These are phyloP conservation scores for Neurospora sp. DNA, from an alignment of 2,329 filamentous ascomycete genomes.

Conservation along the genomic window DNA sequence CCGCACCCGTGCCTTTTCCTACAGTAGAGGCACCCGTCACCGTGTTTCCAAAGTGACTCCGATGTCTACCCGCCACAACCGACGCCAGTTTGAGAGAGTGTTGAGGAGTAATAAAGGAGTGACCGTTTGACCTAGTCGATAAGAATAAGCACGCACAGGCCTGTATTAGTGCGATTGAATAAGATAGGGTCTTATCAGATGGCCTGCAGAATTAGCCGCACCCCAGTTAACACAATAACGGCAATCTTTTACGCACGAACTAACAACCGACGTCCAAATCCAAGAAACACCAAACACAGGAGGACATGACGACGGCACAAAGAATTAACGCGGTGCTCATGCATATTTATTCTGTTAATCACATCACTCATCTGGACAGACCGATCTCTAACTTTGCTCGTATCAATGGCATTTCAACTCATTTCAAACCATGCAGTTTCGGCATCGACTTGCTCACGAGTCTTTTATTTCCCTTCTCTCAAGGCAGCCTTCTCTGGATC, in stretches of 20 bases:
- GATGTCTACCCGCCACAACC: no score
- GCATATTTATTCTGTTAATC: background rate
- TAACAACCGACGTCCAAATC: background rate
- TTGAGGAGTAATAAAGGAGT: background rate
- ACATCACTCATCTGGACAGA: background rate
- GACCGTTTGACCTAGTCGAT: no score
- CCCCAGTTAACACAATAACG: background rate
- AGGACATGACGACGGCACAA: background rate
- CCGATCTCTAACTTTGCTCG: background rate
- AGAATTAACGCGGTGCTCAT: background rate
- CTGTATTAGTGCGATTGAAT: no score
- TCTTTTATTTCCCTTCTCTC: background rate
- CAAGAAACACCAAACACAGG: background rate
- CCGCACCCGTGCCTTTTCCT: no score
- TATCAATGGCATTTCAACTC: background rate
- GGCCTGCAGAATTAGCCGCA: rapidly evolving
- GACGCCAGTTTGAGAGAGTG: no score
- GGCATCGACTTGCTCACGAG: background rate
- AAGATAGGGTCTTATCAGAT: no score
- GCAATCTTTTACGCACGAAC: background rate
- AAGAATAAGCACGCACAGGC: no score
- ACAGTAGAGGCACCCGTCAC: no score
- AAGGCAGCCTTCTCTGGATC: background rate
- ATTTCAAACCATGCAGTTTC: background rate
- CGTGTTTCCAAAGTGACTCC: no score